Conservation (phyloP, 768 basidiomycete genomes). For the Boletellus ananas region DNA sequence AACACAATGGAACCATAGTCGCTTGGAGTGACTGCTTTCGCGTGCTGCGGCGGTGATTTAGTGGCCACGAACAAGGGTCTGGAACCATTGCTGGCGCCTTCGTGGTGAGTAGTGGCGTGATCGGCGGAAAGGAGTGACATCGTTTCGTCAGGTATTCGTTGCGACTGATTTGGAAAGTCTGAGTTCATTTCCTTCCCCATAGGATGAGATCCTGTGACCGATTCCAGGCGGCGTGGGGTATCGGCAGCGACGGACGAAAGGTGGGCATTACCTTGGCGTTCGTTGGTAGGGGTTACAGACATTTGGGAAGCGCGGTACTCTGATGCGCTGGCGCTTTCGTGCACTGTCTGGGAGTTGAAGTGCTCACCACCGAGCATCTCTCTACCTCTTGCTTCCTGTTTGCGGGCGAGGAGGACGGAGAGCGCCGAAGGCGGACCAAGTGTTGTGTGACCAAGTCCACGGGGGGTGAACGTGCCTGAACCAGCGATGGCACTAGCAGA, state of each 20-base stretch:
- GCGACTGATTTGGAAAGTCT: not conserved
- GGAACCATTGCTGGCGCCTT: slow-evolving; percentile 1
- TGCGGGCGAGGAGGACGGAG: slow-evolving; percentile 34
- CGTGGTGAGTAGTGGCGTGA: slow-evolving; percentile 6
- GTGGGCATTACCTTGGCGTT: slow-evolving; percentile 1
- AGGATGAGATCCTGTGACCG: not conserved
- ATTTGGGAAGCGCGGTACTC: slow-evolving; percentile 9
- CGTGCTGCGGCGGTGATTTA: slow-evolving; percentile 8
- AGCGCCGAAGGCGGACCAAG: slow-evolving; percentile 30
- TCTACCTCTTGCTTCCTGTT: slow-evolving; percentile 4
- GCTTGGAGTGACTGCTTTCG: not conserved
- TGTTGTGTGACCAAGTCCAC: slow-evolving; percentile 17
- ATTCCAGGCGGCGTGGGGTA: not conserved
- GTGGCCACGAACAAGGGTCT: not conserved
- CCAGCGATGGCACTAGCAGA: slow-evolving; percentile 2
- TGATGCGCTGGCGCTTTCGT: not conserved
- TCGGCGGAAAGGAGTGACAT: slow-evolving; percentile 15
- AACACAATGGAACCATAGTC: slow-evolving; percentile 12
- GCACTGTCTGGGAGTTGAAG: not conserved
- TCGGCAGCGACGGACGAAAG: slow-evolving; percentile 3
- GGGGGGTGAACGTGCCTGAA: slow-evolving; percentile 21
- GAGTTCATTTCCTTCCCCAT: not conserved
- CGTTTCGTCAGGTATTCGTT: slow-evolving; percentile 12
- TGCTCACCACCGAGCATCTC: not conserved
- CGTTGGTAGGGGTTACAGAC: slow-evolving; percentile 22